Conservation (phyloP, 208 protist species). For the Herpetomonas tarakana region DNA sequence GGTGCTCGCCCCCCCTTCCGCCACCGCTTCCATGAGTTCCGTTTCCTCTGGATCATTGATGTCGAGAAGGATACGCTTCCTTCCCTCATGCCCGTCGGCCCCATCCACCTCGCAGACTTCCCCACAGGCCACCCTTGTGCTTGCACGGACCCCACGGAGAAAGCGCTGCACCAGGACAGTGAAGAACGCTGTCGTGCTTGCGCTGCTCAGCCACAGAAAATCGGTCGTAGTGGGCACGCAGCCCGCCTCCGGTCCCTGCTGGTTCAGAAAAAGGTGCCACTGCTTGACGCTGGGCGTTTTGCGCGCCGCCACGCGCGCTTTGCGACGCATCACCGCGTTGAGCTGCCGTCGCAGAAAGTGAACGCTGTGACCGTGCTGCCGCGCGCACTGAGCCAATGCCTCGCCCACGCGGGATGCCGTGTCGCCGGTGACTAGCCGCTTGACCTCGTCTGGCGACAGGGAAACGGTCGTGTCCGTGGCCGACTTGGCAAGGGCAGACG, state of each 20-base stretch:
- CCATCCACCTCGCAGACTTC: too few species aligned
- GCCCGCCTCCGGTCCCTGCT: slow-evolving; percentile 41
- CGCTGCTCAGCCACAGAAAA: slow-evolving; percentile 59
- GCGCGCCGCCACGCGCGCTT: neutral
- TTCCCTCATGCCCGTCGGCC: too few species aligned
- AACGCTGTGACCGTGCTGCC: neutral
- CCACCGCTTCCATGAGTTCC: too few species aligned
- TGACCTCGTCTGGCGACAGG: neutral
- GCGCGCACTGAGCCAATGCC: slow-evolving; percentile 16
- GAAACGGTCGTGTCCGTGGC: too few species aligned
- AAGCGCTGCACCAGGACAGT: slow-evolving; percentile 42
- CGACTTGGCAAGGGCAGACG: neutral
- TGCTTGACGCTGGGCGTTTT: slow-evolving; percentile 7
- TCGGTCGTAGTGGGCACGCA: slow-evolving; percentile 30
- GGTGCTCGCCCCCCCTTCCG: too few species aligned
- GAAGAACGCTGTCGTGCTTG: slow-evolving; percentile 52
- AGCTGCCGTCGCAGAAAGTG: slow-evolving; percentile 12
- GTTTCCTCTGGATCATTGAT: neutral
- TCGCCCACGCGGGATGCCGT: slow-evolving; percentile 9
- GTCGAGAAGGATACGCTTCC: too few species aligned
- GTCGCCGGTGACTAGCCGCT: neutral
- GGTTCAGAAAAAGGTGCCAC: slow-evolving; percentile 51
- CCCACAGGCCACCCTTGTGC: too few species aligned
- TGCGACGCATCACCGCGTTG: slow-evolving; percentile 11
- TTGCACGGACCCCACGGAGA: slow-evolving; percentile 21